A percentile compares a stretch with the other conserved stretches of the same genome.
phyloP scores from a whole-genome alignment of 2,329 filamentous ascomycete genomes.

The Tympanopsis confertula region DNA sequence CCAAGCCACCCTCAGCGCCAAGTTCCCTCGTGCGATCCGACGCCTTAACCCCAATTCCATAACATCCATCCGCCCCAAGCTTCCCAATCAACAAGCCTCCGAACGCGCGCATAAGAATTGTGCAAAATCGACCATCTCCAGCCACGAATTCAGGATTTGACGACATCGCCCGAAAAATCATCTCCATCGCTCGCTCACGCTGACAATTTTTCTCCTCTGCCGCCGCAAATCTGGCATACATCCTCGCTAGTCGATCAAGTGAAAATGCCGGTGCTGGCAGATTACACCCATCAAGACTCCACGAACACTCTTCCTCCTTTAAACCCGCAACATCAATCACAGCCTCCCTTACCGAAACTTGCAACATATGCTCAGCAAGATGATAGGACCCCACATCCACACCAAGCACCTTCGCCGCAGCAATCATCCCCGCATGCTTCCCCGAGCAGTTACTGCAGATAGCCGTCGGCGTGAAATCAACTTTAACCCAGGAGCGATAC shows the following conservation, averaged over 20 bases:
- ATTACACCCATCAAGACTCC: constrained; percentile 34
- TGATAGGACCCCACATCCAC: constrained; percentile 20
- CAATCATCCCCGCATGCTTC: constrained; percentile 34
- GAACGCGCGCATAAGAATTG: constrained; percentile 26
- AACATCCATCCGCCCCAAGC: constrained; percentile 34
- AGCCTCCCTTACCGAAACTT: constrained; percentile 20
- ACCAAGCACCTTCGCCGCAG: constrained; percentile 23
- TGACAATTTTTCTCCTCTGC: background rate
- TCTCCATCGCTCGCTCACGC: constrained; percentile 13
- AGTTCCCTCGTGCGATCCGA: constrained; percentile 21
- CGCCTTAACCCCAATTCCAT: constrained; percentile 27
- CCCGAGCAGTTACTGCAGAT: constrained; percentile 34
- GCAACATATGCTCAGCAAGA: constrained; percentile 20
- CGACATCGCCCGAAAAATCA: constrained; percentile 28
- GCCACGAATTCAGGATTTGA: constrained; percentile 28
- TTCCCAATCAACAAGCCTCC: constrained; percentile 28
- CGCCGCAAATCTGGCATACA: constrained; percentile 22
- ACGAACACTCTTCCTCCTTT: constrained; percentile 15
- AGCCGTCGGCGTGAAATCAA: constrained; percentile 20
- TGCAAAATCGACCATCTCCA: constrained; percentile 33
- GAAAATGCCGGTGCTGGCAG: constrained; percentile 30
- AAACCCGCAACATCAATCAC: constrained; percentile 22
- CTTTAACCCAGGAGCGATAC: constrained; percentile 24
- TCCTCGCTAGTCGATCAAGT: constrained; percentile 18
- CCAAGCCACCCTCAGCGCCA: constrained; percentile 23